phyloP scores from a whole-genome alignment of 805 yeast species.

The Schwanniomyces pseudopolymorphus region DNA sequence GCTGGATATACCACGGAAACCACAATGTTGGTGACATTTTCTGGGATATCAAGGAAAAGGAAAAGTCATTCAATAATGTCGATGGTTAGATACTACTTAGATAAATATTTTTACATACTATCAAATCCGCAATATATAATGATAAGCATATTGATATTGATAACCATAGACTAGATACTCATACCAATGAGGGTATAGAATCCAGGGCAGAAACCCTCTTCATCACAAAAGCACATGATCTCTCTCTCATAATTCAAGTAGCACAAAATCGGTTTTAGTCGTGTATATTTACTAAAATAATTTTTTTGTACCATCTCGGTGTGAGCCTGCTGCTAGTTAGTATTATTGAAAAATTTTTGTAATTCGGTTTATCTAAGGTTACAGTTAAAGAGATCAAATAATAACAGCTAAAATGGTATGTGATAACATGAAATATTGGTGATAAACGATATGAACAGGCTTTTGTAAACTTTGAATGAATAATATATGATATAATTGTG shows the following conservation, averaged over 20 bases:
- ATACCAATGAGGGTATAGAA: no score
- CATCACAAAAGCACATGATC: no score
- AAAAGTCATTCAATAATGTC: slow-evolving; percentile 86
- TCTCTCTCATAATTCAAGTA: no score
- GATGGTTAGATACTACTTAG: slow-evolving; percentile 32
- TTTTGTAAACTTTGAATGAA: neutral
- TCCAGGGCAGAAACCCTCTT: no score
- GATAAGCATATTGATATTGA: neutral
- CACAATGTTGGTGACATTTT: slow-evolving; percentile 86
- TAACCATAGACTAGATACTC: no score
- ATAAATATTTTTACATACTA: neutral
- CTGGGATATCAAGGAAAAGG: slow-evolving; percentile 88
- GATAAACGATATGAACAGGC: neutral
- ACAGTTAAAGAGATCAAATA: slow-evolving; percentile 6
- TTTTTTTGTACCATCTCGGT: slow-evolving; percentile 3
- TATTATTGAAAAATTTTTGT: slow-evolving; percentile 7
- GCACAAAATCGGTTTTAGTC: neutral
- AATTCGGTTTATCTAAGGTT: slow-evolving; percentile 4
- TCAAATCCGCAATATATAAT: neutral
- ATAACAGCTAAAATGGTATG: slow-evolving; percentile 19
- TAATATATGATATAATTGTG: neutral
- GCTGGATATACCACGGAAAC: slow-evolving; percentile 96
- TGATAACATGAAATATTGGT: slow-evolving; percentile 3
- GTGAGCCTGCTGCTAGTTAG: neutral
- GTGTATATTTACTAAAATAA: neutral